Base-by-base conservation (phyloP, 2,329 filamentous ascomycete genomes). In the Hypoxylon sp. region DNA sequence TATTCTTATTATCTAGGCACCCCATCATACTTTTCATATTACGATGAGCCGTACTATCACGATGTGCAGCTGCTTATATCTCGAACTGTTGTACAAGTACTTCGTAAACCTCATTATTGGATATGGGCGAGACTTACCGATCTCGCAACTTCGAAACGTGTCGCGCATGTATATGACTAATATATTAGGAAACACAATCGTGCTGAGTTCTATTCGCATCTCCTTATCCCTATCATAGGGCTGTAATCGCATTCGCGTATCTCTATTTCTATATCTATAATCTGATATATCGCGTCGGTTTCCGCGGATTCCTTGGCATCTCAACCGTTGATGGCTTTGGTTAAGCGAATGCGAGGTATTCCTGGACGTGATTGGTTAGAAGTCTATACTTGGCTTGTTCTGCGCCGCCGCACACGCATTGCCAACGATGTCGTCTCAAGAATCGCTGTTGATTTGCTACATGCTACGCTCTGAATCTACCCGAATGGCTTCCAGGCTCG, bases 291-390 rank as follows among this genome's bases (percentile, higher is more conserved):
- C 19, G 22, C 10, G n/a, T 26, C 24, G 39, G 14, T 5, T 17
- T 47, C 39, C 39, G 53, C 53, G 26, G 54, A 19, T 4, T 42
- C 29, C 37, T 56, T 46, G 39, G 39, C 26, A 33, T 14, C 29
- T n/a, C 42, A 2, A 29, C 14, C 14, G 44, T 22, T 39, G 11
- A 51, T 51, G 14, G 46, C 33, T 9, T 50, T 33, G 8, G 47
- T 11, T 51, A 51, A 59, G 33, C 44, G 46, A 59, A 39, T 59
- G 54, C 54, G 54, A 56, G 29, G 26, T 47, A 31, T 14, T 10
- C 39, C 13, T 17, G 35, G 26, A 19, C 9, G 10, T 47, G 42
- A 56, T 56, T 56, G 54, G 54, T 19, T 19, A 47, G 26, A 46
- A 11, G 22, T n/a, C n/a, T 24, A 29, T 24, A 47, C 4, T 22